Base-by-base conservation (phyloP, 768 basidiomycete species). In the Lentinula guzmanii region DNA sequence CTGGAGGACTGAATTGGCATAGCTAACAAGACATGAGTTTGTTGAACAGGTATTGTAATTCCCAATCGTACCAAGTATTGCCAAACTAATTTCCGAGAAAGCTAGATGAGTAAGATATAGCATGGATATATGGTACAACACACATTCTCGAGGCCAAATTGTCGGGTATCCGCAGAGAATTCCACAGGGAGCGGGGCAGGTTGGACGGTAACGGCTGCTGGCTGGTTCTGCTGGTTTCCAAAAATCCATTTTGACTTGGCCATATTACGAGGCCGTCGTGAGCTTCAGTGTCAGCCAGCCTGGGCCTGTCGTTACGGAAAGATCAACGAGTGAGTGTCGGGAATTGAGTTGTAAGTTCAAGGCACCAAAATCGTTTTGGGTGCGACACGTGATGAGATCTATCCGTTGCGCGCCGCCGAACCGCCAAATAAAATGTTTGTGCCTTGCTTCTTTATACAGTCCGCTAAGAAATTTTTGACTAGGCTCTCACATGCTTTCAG, bases 1-100 rank as follows among this genome's bases (percentile, higher is more conserved):
- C 73, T 99, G 96, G 15, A 99, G 82, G 24, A 99, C 94, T n/a
- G 96, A 97, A 75, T 98, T 99, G 77, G 91, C 95, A 74, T 99
- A 99, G 76, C 95, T 95, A 71, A 35, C 24, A 62, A 58, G 34
- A 65, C 35, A 52, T 59, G 54, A 33, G 67, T 72, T 1, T 33
- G 11, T 18, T 7, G 21, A 11, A 48, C 21, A 48, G 46, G 21
- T 48, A 24, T 48, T 18, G 10, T 48, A 24, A 24, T 16, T 33
- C 15, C 52, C 15, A 34, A 7, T 56, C 52, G 13, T 31, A 94
- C 94, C 95, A 98, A 52, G 93, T 98, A 72, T 98, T 98, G 43
- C 94, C 95, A 77, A 96, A 97, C 93, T 96, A 65, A 31, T 52
- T 18, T n/a, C 39, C 61, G 64, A 52, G 18, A 35, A 61, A 53